Conservation (phyloP, 257 asterid species). For the Cordia subcordata region DNA sequence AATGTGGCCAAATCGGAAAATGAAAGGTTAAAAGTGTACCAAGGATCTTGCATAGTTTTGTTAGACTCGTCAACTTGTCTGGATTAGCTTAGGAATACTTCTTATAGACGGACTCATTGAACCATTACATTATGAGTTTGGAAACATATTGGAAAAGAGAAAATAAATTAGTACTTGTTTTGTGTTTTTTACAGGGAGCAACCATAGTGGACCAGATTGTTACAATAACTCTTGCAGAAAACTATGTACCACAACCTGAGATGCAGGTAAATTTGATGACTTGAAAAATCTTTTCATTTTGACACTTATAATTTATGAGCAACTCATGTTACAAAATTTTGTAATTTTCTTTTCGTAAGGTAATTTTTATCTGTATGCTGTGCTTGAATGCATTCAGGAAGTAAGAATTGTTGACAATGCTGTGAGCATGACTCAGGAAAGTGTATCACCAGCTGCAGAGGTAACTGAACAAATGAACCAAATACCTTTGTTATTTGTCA, state of each 20-base stretch:
- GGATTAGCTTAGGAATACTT: background rate
- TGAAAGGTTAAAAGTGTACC: no score
- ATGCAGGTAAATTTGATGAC: slow-evolving; percentile 25
- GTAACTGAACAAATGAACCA: slow-evolving; percentile 22
- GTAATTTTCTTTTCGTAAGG: background rate
- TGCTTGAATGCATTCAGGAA: slow-evolving; percentile 30
- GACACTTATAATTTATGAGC: background rate
- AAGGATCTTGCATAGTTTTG: background rate
- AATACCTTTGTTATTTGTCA: background rate
- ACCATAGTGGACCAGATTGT: slow-evolving; percentile 80
- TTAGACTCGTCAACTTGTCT: background rate
- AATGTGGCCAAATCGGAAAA: no score
- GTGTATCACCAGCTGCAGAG: slow-evolving; percentile 48
- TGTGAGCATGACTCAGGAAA: slow-evolving; percentile 26
- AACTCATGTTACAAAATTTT: background rate
- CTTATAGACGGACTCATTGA: background rate
- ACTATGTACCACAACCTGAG: slow-evolving; percentile 47
- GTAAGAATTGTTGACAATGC: slow-evolving; percentile 36
- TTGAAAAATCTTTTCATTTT: slow-evolving; percentile 5
- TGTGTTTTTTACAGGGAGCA: slow-evolving; percentile 56
- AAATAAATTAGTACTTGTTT: background rate
- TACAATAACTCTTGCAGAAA: slow-evolving; percentile 49
- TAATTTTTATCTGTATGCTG: slow-evolving; percentile 3
- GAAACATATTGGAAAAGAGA: background rate
- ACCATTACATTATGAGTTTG: background rate